phyloP scores from a whole-genome alignment of 2,329 filamentous ascomycete genomes.

The Pseudogymnoascus sp. region DNA sequence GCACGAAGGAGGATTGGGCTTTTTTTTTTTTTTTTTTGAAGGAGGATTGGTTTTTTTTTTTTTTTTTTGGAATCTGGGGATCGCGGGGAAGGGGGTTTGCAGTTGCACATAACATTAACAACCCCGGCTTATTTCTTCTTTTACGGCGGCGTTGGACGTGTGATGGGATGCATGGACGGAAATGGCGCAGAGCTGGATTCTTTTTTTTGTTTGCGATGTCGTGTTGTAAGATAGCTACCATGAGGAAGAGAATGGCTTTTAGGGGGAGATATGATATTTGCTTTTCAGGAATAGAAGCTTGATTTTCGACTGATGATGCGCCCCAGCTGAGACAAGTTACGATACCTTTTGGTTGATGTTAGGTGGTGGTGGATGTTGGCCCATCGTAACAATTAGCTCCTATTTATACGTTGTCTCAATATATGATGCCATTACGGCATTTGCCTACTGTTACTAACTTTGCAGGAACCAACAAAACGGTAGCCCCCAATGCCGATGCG shows the following conservation, averaged over 20 bases:
- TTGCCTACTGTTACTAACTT: neutral
- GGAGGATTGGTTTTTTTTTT: neutral
- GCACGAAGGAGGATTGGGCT: neutral
- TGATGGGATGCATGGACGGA: conserved; percentile 7
- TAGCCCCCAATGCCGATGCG: neutral
- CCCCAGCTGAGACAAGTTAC: neutral
- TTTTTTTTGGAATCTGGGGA: neutral
- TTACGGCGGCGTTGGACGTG: conserved; percentile 7
- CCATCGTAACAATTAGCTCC: neutral
- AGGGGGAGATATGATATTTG: conserved; percentile 1
- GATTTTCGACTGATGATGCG: neutral
- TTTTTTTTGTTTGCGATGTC: conserved; percentile 3
- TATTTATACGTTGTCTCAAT: neutral
- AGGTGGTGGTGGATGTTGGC: neutral
- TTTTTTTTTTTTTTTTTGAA: neutral
- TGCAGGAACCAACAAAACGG: neutral
- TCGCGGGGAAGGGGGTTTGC: neutral
- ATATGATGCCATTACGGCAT: neutral
- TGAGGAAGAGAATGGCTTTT: conserved; percentile 3
- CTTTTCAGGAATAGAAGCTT: conserved; percentile 8
- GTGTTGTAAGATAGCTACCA: conserved; percentile 5
- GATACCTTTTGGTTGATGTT: neutral
- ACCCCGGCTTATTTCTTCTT: neutral
- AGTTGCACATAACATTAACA: conserved; percentile 6
- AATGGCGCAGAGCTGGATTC: conserved; percentile 3